A percentile compares a stretch with the other conserved stretches of the same genome.
These are phyloP conservation scores for Bruguiera gymnorhiza DNA, from an alignment of 345 rosid species.

Conservation along the genomic window DNA sequence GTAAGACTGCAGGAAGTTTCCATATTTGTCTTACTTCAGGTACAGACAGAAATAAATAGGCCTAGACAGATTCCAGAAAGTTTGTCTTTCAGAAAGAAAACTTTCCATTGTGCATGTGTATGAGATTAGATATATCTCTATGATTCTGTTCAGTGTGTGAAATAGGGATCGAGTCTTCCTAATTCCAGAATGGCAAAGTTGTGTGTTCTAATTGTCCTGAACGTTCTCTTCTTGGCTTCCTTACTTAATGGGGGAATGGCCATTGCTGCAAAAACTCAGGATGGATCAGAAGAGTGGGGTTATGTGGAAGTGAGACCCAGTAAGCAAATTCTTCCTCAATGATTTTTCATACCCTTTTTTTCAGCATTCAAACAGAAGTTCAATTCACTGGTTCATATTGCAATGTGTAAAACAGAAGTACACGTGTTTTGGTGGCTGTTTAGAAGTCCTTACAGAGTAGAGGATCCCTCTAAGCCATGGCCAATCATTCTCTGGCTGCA, in stretches of 20 bases:
- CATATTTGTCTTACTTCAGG: no score
- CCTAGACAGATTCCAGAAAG: no score
- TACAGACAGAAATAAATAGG: no score
- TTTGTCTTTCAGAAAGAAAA: no score
- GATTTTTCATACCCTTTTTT: background rate
- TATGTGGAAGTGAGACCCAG: slow-evolving; percentile 91
- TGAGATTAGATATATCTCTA: background rate
- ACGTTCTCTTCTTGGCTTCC: slow-evolving; percentile 31
- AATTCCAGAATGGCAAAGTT: slow-evolving; percentile 42
- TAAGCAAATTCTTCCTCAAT: slow-evolving; percentile 26
- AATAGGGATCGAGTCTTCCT: background rate
- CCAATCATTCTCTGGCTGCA: slow-evolving; percentile 90
- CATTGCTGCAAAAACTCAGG: slow-evolving; percentile 26
- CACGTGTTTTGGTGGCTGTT: slow-evolving; percentile 97
- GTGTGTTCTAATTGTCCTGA: slow-evolving; percentile 19
- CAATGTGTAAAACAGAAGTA: slow-evolving; percentile 48
- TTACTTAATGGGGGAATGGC: slow-evolving; percentile 30
- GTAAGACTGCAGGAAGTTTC: no score
- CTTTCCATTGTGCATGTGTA: no score
- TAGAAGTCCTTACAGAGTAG: slow-evolving; percentile 74
- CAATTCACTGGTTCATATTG: slow-evolving; percentile 5
- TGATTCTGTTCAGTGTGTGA: slow-evolving; percentile 10
- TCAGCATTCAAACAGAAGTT: background rate
- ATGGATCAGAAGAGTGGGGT: slow-evolving; percentile 85
- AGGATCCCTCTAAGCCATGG: slow-evolving; percentile 81